Conservation (phyloP, 352 stramenopile species). For the Pythium utonaiense region DNA sequence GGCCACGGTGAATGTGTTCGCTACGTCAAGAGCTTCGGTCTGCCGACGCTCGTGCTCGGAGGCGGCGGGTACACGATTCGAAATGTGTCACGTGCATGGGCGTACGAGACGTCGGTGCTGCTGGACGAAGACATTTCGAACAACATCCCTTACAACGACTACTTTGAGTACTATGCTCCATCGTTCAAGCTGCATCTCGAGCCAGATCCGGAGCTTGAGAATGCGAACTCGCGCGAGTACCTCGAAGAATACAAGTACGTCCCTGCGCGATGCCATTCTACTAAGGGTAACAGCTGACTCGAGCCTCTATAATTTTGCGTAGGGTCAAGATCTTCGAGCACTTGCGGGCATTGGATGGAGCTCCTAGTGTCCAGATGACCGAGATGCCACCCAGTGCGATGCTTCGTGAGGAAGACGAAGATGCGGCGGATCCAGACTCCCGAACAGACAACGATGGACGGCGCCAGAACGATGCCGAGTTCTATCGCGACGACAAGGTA, state of each 20-base stretch:
- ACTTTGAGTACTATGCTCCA: conserved; percentile 83
- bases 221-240: conserved; percentile 82
- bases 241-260: conserved; percentile 84
- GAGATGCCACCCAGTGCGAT: conserved; percentile 67
- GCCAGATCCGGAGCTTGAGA: conserved; percentile 70
- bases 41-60: conserved; percentile 81
- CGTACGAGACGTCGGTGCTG: conserved; percentile 96
- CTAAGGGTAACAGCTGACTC: background rate
- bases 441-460: conserved; percentile 69
- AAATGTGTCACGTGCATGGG: conserved; percentile 93
- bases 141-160: conserved; percentile 84
- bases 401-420: conserved; percentile 79
- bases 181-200: conserved; percentile 86
- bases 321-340: conserved; percentile 87
- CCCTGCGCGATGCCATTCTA: background rate
- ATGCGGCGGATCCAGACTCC: conserved; percentile 59
- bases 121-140: conserved; percentile 78
- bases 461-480: conserved; percentile 75
- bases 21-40: conserved; percentile 85
- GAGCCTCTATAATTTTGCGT: background rate
- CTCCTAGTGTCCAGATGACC: conserved; percentile 80
- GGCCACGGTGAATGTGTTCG: conserved; percentile 78
- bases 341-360: conserved; percentile 61
- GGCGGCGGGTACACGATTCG: conserved; percentile 85
- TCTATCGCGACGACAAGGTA: conserved; percentile 80